Conservation (phyloP, 352 stramenopile genomes). For the Phytophthora pini region DNA sequence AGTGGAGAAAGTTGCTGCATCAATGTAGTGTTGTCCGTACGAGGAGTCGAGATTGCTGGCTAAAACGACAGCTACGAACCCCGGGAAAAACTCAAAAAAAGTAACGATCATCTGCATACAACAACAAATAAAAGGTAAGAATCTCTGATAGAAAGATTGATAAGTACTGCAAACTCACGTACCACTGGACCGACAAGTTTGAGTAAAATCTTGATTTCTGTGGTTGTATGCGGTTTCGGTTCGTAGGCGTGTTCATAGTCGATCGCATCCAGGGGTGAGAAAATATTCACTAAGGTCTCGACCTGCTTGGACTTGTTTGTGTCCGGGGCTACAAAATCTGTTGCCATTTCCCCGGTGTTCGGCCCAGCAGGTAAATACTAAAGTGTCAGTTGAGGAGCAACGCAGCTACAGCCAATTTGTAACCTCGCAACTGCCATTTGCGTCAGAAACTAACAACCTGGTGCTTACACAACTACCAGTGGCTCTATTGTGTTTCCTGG, state of each 20-base stretch:
- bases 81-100: slow-evolving; percentile 45
- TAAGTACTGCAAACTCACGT: neutral
- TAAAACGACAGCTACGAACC: slow-evolving; percentile 54
- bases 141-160: neutral
- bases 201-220: slow-evolving; percentile 46
- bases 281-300: neutral
- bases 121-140: neutral
- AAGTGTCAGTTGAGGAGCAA: neutral
- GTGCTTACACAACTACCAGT: too few relatives aligned
- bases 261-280: neutral
- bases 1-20: slow-evolving; percentile 56
- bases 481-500: too few relatives aligned
- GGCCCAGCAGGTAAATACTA: neutral
- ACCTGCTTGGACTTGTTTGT: neutral
- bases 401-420: too few relatives aligned
- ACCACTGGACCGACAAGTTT: slow-evolving; percentile 50
- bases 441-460: too few relatives aligned
- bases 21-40: slow-evolving; percentile 58
- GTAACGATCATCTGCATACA: slow-evolving; percentile 38
- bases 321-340: neutral
- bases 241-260: slow-evolving; percentile 5
- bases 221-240: slow-evolving; percentile 14
- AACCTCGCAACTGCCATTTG: too few relatives aligned
- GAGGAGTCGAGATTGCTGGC: slow-evolving; percentile 65
- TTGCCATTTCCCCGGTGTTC: neutral